Percentiles rank a stretch among this genome's conserved stretches.
Evolutionary conservation across 1,284 basidiomycete species (phyloP).

Genomic region (Tranzscheliella williamsii): DNA sequence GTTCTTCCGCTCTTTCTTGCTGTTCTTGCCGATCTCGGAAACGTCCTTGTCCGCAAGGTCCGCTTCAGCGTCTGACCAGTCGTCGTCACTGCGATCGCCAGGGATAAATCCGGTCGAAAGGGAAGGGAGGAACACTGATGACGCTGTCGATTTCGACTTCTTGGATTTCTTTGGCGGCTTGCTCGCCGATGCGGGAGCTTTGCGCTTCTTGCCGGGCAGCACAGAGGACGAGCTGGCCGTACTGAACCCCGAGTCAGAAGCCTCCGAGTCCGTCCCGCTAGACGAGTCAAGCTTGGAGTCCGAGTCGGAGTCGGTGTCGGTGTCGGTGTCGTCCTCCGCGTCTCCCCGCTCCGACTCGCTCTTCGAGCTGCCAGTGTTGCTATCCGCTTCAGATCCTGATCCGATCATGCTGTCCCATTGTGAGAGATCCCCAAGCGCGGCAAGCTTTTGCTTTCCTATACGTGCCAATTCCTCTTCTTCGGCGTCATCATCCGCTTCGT

Average conservation of each 20-base stretch:
- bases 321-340: conserved; percentile 9
- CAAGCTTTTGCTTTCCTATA: conserved; percentile 29
- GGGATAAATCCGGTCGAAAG: conserved; percentile 78
- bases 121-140: conserved; percentile 84
- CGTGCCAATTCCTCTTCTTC: conserved; percentile 27
- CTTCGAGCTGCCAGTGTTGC: conserved; percentile 53
- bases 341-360: conserved; percentile 49
- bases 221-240: background rate
- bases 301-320: background rate
- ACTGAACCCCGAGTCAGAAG: background rate
- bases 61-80: conserved; percentile 74
- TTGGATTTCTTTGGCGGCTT: conserved; percentile 3
- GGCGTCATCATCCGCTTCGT: conserved; percentile 4
- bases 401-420: conserved; percentile 41
- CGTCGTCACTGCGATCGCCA: conserved; percentile 71
- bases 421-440: conserved; percentile 33
- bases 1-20: conserved; percentile 71
- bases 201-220: background rate
- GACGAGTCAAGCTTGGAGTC: background rate
- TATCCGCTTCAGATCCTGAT: conserved; percentile 56
- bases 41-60: conserved; percentile 66
- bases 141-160: conserved; percentile 31
- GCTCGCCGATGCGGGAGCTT: background rate
- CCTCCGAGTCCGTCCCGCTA: background rate
- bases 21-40: conserved; percentile 45